Evolutionary conservation across 257 asterid genomes (phyloP), one percentile per base, ranked within the genome.

Genomic region (Penstemon davidsonii): DNA sequence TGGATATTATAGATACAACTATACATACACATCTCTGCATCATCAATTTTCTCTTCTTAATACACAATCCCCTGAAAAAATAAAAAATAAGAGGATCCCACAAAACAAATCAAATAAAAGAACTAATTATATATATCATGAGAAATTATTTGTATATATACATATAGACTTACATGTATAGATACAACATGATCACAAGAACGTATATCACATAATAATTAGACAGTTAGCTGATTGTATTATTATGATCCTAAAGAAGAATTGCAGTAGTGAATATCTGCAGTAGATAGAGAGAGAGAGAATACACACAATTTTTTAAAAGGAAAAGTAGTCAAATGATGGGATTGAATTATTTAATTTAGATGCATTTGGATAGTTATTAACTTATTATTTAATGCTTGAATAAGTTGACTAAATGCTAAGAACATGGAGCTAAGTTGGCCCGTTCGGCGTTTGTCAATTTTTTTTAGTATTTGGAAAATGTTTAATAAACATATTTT

Each of bases 31-130:
- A 71, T 76, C 74, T 69, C 67, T 60, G 60, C 3, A 67, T 50
- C 81, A 52, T 52, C 92, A 73, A 83, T 62, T 38, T 69, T 50
- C 13, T 12, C 44, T 52, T 44, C 42, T 52, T 51, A 6, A 4
- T 18, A 15, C n/a, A 7, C 74, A 70, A 25, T 66, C 54, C 54
- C 51, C 36, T 39, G 68, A 12, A 54, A 38, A 47, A 18, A 25
- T 25, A 25, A 25, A 25, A 25, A 25, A 1, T 51, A 57, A 4
- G 5, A 54, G 45, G 62, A 53, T 71, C 67, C 63, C 65, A 49
- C 44, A 38, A 13, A 13, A 39, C 3, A 38, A 60, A 38, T 59
- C 60, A 46, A 52, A 50, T 37, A 39, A 15, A 5, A 44, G 61
- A 69, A 75, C 68, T 75, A 18, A 58, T 25, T 25, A 25, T 9